phyloP scores from a whole-genome alignment of 768 basidiomycete species.

The Lentinus brumalis region DNA sequence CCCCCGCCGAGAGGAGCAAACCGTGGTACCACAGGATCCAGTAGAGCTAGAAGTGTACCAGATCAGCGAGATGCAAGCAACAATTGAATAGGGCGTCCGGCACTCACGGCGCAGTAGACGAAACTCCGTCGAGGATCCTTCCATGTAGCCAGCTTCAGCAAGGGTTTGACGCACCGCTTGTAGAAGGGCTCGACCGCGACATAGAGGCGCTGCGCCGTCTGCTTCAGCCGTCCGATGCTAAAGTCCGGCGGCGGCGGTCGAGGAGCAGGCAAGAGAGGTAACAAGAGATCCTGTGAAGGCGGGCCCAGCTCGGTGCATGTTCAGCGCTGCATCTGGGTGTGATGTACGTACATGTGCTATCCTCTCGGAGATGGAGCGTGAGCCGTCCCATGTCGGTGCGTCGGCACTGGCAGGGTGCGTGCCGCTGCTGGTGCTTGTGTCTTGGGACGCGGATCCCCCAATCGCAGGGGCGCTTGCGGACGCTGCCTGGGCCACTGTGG shows the following conservation, averaged over 20 bases:
- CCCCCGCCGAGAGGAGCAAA: conserved; percentile 52
- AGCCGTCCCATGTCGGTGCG: conserved; percentile 10
- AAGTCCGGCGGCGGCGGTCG: conserved; percentile 47
- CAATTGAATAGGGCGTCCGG: not conserved
- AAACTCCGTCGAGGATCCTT: conserved; percentile 48
- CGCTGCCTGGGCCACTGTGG: conserved; percentile 6
- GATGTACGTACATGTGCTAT: conserved; percentile 15
- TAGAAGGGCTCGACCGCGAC: conserved; percentile 54
- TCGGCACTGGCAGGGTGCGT: conserved; percentile 4
- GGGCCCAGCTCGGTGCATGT: not conserved
- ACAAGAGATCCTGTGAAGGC: conserved; percentile 39
- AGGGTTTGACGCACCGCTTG: conserved; percentile 41
- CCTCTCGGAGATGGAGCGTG: conserved; percentile 23
- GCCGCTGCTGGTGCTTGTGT: not conserved
- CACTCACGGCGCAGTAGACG: conserved; percentile 53
- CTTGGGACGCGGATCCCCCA: not conserved
- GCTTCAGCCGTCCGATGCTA: conserved; percentile 52
- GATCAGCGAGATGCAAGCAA: no score
- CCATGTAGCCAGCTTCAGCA: conserved; percentile 57
- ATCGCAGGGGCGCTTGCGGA: conserved; percentile 14
- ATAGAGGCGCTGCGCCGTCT: conserved; percentile 57
- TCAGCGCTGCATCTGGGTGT: not conserved
- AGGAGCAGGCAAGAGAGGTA: conserved; percentile 49
- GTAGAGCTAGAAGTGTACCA: conserved; percentile 42
- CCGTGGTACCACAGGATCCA: conserved; percentile 69